Conservation (phyloP, 177 flowering plant genomes). For the Vitis hybrid region DNA sequence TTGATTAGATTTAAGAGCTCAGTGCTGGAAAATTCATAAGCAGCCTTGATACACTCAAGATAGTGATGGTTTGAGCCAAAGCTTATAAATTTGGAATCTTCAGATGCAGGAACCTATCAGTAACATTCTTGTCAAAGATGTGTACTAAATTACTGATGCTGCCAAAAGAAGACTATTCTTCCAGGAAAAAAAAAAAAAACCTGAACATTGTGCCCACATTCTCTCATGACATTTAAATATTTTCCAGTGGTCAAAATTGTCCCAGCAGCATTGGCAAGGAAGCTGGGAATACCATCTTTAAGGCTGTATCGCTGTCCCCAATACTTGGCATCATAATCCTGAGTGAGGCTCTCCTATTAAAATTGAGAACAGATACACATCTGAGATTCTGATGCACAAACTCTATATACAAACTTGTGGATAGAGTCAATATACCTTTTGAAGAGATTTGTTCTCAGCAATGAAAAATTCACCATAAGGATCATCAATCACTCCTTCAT, state of each 20-base stretch:
- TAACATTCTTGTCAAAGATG: constrained; percentile 20
- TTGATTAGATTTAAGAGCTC: constrained; percentile 88
- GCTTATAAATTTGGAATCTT: constrained; percentile 69
- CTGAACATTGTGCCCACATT: constrained; percentile 97
- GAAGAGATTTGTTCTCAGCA: constrained; percentile 84
- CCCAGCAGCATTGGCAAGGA: constrained; percentile 82
- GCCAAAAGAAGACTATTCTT: background rate
- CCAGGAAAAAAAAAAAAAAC: constrained; percentile 27
- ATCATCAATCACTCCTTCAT: constrained; percentile 98
- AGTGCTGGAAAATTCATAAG: constrained; percentile 89
- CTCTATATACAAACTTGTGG: background rate
- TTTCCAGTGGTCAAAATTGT: constrained; percentile 97
- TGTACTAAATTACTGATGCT: background rate
- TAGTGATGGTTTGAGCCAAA: constrained; percentile 91
- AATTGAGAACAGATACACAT: constrained; percentile 17
- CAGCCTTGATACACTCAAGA: constrained; percentile 85
- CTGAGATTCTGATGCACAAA: too few species aligned
- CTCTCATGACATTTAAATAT: constrained; percentile 97
- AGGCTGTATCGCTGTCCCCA: constrained; percentile 96
- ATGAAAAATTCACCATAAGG: constrained; percentile 96
- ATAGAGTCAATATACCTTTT: constrained; percentile 57
- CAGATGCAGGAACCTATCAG: constrained; percentile 75
- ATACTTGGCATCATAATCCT: constrained; percentile 94
- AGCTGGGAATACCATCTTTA: constrained; percentile 90
- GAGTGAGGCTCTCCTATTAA: constrained; percentile 84